Percentiles rank a stretch among this genome's conserved stretches.
Conservation (phyloP, 2,329 filamentous ascomycete species). For the Monosporascus sp. region DNA sequence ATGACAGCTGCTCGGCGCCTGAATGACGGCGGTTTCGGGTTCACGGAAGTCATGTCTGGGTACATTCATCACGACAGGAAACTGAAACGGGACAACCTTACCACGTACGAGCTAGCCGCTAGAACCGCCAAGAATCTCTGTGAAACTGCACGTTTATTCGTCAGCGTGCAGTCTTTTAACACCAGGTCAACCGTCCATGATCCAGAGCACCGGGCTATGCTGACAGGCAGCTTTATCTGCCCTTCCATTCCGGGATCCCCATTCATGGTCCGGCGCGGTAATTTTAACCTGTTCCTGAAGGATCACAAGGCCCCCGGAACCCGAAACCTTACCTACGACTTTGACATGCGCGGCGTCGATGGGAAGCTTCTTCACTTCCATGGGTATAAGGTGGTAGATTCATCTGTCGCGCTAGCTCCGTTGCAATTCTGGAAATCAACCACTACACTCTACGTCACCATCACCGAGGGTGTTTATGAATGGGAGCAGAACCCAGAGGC, state of each 20-base stretch:
- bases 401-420: slow-evolving; percentile 51
- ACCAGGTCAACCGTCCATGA: slow-evolving; percentile 41
- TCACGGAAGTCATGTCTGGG: slow-evolving; percentile 61
- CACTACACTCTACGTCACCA: slow-evolving; percentile 56
- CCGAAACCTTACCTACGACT: slow-evolving; percentile 55
- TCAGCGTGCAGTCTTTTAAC: slow-evolving; percentile 52
- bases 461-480: slow-evolving; percentile 35
- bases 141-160: slow-evolving; percentile 52
- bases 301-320: slow-evolving; percentile 51
- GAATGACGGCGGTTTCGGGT: slow-evolving; percentile 48
- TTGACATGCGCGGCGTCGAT: slow-evolving; percentile 51
- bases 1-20: slow-evolving; percentile 37
- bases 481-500: slow-evolving; percentile 19
- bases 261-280: slow-evolving; percentile 54
- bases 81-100: slow-evolving; percentile 37
- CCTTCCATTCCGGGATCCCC: slow-evolving; percentile 49
- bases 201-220: slow-evolving; percentile 43
- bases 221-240: slow-evolving; percentile 56
- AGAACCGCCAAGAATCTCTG: slow-evolving; percentile 47
- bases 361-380: slow-evolving; percentile 51
- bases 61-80: slow-evolving; percentile 45
- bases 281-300: slow-evolving; percentile 51
- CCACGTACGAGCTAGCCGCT: slow-evolving; percentile 49
- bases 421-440: slow-evolving; percentile 56
- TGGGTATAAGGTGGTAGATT: slow-evolving; percentile 58